These are phyloP conservation scores for Dalechampia spathulata DNA, from an alignment of 441 rosid genomes.

Conservation along the genomic window DNA sequence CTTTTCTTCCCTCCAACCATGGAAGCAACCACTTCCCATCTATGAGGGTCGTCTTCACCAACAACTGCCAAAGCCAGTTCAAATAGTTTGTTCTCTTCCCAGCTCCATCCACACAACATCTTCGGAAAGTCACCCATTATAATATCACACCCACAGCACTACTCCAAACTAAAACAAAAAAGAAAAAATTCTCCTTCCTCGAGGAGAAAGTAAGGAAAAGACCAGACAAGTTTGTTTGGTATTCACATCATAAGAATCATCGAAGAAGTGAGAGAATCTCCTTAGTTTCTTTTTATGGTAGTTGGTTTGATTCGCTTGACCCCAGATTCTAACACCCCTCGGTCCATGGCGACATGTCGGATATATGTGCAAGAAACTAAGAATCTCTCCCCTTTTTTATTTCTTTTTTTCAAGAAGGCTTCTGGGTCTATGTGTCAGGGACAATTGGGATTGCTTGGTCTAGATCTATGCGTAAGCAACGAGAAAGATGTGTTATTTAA, in stretches of 20 bases:
- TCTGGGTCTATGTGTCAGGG: slow-evolving; percentile 15
- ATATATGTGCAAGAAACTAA: slow-evolving; percentile 11
- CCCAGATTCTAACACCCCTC: slow-evolving; percentile 28
- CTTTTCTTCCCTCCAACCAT: slow-evolving; percentile 59
- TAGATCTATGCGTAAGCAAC: slow-evolving; percentile 27
- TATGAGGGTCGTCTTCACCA: slow-evolving; percentile 43
- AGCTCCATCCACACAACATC: slow-evolving; percentile 48
- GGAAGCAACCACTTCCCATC: slow-evolving; percentile 58
- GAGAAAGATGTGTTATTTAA: background rate
- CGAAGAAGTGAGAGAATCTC: too few relatives aligned
- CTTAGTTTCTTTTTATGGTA: background rate
- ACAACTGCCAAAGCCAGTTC: slow-evolving; percentile 66
- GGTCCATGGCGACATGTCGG: slow-evolving; percentile 24
- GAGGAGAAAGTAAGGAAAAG: too few relatives aligned
- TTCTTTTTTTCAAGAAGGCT: slow-evolving; percentile 11
- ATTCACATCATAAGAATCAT: slow-evolving; percentile 35
- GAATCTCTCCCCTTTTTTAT: too few relatives aligned
- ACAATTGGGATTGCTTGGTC: slow-evolving; percentile 15
- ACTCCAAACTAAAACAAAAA: too few relatives aligned
- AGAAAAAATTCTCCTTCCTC: too few relatives aligned
- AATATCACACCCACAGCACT: too few relatives aligned
- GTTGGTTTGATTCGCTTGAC: slow-evolving; percentile 25
- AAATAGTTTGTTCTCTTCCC: slow-evolving; percentile 73
- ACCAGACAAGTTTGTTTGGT: slow-evolving; percentile 15
- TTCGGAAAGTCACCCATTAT: slow-evolving; percentile 32